Conservation (phyloP, 352 stramenopile genomes). For the Detonula confervacea region DNA sequence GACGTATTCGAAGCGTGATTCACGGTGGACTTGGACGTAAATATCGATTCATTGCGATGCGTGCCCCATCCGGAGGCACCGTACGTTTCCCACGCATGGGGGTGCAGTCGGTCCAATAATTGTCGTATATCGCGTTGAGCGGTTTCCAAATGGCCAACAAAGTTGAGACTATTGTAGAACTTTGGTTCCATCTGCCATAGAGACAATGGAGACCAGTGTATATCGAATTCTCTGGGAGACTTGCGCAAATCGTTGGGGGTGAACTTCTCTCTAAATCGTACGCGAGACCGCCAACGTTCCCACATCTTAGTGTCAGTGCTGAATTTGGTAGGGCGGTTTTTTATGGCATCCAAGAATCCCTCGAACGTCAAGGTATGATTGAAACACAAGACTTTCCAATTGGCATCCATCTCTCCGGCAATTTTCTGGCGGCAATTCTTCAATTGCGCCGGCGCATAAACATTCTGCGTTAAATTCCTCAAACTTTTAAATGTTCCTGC, state of each 20-base stretch:
- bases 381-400: slow-evolving; percentile 13
- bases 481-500: neutral
- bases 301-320: no score
- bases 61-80: slow-evolving; percentile 56
- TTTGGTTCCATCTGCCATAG: slow-evolving; percentile 47
- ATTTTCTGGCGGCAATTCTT: neutral
- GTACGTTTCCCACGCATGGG: slow-evolving; percentile 46
- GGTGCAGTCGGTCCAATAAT: slow-evolving; percentile 38
- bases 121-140: slow-evolving; percentile 30
- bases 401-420: slow-evolving; percentile 14
- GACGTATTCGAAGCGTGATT: neutral
- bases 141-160: slow-evolving; percentile 66
- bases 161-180: slow-evolving; percentile 64
- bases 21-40: slow-evolving; percentile 18
- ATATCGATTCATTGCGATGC: slow-evolving; percentile 50
- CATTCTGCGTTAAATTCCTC: no score
- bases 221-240: slow-evolving; percentile 31
- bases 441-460: no score
- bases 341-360: slow-evolving; percentile 19
- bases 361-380: slow-evolving; percentile 10
- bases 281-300: no score
- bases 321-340: neutral
- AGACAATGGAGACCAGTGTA: slow-evolving; percentile 51
- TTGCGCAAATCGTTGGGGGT: neutral
- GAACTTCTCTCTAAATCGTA: no score